Evolutionary conservation across 306 rosid species (phyloP).

Genomic region (Leucaena leucocephala): DNA sequence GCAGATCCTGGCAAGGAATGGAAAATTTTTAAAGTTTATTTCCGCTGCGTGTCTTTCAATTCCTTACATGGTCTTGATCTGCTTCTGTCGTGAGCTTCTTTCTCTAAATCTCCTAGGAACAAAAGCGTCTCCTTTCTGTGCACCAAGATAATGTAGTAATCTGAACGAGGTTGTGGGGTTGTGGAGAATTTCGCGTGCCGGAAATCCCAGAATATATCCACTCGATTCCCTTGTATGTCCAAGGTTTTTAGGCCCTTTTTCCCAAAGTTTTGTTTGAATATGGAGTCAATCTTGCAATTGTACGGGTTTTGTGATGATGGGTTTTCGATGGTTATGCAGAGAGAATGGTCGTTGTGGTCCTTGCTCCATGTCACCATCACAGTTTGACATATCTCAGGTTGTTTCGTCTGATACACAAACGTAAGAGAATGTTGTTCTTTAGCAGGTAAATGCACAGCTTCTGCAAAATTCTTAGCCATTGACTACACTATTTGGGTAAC

Average conservation of each 20-base stretch:
- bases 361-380: constrained; percentile 59
- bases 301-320: constrained; percentile 32
- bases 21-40: no score
- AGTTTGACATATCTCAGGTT: constrained; percentile 36
- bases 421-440: constrained; percentile 35
- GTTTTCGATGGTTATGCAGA: constrained; percentile 46
- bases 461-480: constrained; percentile 41
- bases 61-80: constrained; percentile 60
- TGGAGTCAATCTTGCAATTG: constrained; percentile 59
- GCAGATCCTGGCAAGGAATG: no score
- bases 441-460: constrained; percentile 36
- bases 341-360: constrained; percentile 41
- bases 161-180: constrained; percentile 50
- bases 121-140: constrained; percentile 53
- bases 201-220: constrained; percentile 69
- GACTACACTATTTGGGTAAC: constrained; percentile 12
- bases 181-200: constrained; percentile 48
- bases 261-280: constrained; percentile 45
- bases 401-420: constrained; percentile 49
- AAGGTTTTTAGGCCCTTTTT: constrained; percentile 68
- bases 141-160: constrained; percentile 67
- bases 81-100: constrained; percentile 56
- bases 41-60: no score
- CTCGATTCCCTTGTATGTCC: constrained; percentile 49
- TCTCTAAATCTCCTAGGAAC: constrained; percentile 56